Conservation (phyloP, 257 asterid genomes). For the Scutellaria baicalensis region DNA sequence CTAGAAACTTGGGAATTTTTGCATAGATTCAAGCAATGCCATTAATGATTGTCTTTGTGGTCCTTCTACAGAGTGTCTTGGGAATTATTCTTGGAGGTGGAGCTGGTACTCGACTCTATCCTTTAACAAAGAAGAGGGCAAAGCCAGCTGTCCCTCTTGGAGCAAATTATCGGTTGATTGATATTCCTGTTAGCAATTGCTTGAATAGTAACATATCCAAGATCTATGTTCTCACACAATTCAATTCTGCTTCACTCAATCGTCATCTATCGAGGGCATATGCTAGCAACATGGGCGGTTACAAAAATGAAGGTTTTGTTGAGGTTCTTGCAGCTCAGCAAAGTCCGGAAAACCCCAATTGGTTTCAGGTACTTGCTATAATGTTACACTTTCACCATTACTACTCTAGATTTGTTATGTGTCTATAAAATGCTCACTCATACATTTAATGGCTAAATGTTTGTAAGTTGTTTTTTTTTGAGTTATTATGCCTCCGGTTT, state of each 20-base stretch:
- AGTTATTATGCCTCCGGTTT: not conserved
- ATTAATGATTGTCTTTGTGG: constrained; percentile 7
- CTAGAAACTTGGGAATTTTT: not conserved
- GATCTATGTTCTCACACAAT: constrained; percentile 93
- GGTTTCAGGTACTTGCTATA: constrained; percentile 70
- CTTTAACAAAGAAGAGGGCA: constrained; percentile 89
- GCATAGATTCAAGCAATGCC: not conserved
- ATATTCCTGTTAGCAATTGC: constrained; percentile 96
- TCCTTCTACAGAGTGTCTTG: constrained; percentile 68
- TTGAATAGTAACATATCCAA: constrained; percentile 84
- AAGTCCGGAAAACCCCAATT: constrained; percentile 93
- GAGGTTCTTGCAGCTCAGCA: constrained; percentile 99
- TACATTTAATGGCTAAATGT: not conserved
- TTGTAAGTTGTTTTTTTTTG: not conserved
- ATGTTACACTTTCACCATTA: not conserved
- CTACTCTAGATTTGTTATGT: not conserved
- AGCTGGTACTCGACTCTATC: constrained; percentile 94
- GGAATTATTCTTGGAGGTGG: constrained; percentile 97
- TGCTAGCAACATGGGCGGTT: constrained; percentile 88
- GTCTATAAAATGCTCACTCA: not conserved
- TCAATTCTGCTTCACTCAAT: constrained; percentile 93
- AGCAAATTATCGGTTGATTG: constrained; percentile 87
- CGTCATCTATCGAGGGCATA: constrained; percentile 94
- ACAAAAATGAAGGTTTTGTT: constrained; percentile 88
- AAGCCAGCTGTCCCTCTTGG: constrained; percentile 98